These are phyloP conservation scores for Simmondsia chinensis DNA, from an alignment of 148 eudicot species.

Conservation along the genomic window DNA sequence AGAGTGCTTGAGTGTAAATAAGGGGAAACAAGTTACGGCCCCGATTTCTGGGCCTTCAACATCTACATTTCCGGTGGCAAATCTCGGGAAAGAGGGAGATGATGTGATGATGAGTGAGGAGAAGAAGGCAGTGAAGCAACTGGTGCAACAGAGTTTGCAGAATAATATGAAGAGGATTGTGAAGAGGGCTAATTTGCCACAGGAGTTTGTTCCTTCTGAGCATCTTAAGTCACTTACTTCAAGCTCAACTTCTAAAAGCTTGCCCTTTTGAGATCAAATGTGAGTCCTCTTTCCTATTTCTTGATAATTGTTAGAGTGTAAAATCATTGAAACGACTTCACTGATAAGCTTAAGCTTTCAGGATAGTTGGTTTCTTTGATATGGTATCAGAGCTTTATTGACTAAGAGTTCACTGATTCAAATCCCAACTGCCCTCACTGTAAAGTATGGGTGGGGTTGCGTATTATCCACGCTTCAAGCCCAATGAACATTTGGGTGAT, in stretches of 20 bases:
- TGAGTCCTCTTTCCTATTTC: conserved; percentile 10
- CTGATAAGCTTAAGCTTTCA: conserved; percentile 2
- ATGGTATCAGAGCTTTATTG: too few relatives aligned
- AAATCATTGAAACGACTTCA: conserved; percentile 5
- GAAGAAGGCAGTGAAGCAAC: conserved; percentile 77
- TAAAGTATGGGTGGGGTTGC: too few relatives aligned
- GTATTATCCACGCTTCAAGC: too few relatives aligned
- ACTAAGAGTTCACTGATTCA: too few relatives aligned
- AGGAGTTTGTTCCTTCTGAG: conserved; percentile 77
- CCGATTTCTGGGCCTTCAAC: conserved; percentile 51
- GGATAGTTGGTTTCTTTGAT: too few relatives aligned
- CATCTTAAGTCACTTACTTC: conserved; percentile 66
- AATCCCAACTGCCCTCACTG: too few relatives aligned
- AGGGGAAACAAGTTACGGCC: conserved; percentile 73
- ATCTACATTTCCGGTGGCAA: conserved; percentile 8
- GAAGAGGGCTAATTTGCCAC: conserved; percentile 86
- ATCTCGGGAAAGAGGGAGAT: conserved; percentile 30
- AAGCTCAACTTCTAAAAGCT: conserved; percentile 83
- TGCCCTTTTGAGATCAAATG: conserved; percentile 61
- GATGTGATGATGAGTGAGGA: conserved; percentile 66
- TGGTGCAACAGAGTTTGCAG: conserved; percentile 92
- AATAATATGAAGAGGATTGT: conserved; percentile 80
- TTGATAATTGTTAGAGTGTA: conserved; percentile 9
- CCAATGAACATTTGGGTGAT: too few relatives aligned
- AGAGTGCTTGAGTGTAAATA: conserved; percentile 64